A percentile compares a stretch with the other conserved stretches of the same genome.
phyloP scores from a whole-genome alignment of 2,329 filamentous ascomycete genomes.

The Monosporascus ibericus region DNA sequence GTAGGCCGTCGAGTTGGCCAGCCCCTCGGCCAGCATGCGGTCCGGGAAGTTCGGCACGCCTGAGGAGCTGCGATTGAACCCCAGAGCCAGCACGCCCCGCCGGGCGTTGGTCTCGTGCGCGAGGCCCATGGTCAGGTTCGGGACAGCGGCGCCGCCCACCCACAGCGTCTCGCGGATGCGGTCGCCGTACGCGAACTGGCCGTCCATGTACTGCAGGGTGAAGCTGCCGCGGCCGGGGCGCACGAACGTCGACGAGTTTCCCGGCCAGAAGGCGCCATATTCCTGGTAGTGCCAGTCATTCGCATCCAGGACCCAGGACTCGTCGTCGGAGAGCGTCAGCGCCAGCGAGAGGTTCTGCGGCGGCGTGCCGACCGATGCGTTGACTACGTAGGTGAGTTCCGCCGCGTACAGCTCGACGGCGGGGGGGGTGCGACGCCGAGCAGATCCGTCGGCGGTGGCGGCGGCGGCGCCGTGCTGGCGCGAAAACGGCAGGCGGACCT shows the following conservation, averaged over 20 bases:
- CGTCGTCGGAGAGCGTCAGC: slow-evolving; percentile 15
- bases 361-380: slow-evolving; percentile 15
- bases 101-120: slow-evolving; percentile 8
- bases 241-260: slow-evolving; percentile 15
- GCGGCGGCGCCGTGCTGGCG: neutral
- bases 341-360: slow-evolving; percentile 21
- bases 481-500: slow-evolving; percentile 6
- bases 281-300: neutral
- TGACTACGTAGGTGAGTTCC: slow-evolving; percentile 3
- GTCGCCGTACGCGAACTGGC: slow-evolving; percentile 9
- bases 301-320: slow-evolving; percentile 24
- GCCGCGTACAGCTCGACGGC: neutral
- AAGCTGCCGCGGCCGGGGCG: slow-evolving; percentile 7
- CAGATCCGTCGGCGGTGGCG: neutral
- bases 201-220: slow-evolving; percentile 4
- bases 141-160: slow-evolving; percentile 16
- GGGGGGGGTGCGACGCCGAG: slow-evolving; percentile 1
- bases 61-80: slow-evolving; percentile 16
- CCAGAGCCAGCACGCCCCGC: slow-evolving; percentile 24
- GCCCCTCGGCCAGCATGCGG: slow-evolving; percentile 18
- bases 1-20: slow-evolving; percentile 23
- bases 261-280: slow-evolving; percentile 20
- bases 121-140: slow-evolving; percentile 24
- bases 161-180: slow-evolving; percentile 23
- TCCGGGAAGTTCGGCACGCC: slow-evolving; percentile 16